Evolutionary conservation across 2,329 filamentous ascomycete species (phyloP).

Genomic region (Aspergillus brasiliensis): DNA sequence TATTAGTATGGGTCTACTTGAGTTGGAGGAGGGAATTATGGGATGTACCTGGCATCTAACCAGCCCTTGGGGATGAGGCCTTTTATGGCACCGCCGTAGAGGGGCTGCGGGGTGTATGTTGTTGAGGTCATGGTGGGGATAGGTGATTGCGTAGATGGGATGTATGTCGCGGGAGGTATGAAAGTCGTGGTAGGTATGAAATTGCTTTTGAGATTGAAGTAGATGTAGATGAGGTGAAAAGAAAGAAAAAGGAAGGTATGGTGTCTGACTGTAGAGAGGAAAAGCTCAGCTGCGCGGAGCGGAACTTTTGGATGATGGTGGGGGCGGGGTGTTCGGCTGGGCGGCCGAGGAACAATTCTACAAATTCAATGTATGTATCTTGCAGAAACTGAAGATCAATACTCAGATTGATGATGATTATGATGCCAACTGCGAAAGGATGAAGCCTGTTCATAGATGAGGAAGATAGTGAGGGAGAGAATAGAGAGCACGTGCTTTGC

Average conservation of each 20-base stretch:
- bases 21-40: neutral
- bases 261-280: neutral
- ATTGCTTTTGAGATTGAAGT: no score
- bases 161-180: neutral
- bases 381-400: no score
- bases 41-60: conserved; percentile 39
- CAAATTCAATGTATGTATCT: no score
- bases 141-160: neutral
- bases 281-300: neutral
- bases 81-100: conserved; percentile 41
- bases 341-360: neutral
- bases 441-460: no score
- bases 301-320: neutral
- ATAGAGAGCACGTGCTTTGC: no score
- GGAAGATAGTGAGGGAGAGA: no score
- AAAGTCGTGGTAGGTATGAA: no score
- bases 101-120: conserved; percentile 28
- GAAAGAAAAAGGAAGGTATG: no score
- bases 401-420: no score
- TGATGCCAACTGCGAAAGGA: no score
- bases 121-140: conserved; percentile 13
- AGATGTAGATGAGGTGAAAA: no score
- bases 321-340: neutral
- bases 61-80: conserved; percentile 37
- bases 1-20: neutral